Evolutionary conservation across 495 filamentous ascomycete genomes (phyloP), one percentile per base, ranked within the genome.

Genomic region (Staphylotrichum tortipilum): DNA sequence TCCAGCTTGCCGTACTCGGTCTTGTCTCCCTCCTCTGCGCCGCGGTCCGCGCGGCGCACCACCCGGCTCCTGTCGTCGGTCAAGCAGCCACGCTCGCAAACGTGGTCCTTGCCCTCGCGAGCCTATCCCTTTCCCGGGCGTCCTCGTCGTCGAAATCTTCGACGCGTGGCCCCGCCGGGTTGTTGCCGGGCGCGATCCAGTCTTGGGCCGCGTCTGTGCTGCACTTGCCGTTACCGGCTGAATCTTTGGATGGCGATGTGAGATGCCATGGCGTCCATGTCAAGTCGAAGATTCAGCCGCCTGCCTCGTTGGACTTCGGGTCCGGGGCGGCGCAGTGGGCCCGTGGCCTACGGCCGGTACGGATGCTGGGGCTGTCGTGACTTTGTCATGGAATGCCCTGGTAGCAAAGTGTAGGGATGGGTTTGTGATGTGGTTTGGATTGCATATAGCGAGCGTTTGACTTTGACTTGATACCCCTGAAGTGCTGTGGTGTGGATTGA

Each of bases 21-120:
- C 62, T 67, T 64, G 62, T 67, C 53, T 63, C 64, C 34, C 22
- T 59, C 47, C 35, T 53, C 58, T 67, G 50, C 47, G 59, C 40
- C 31, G 19, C 14, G 38, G 45, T 18, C 29, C 56, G 53, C 50
- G 45, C n/a, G 28, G 42, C 55, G 15, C 53, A 33, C 35, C 23
- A n/a, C n/a, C n/a, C n/a, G n/a, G n/a, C n/a, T n/a, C n/a, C n/a
- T n/a, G n/a, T n/a, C n/a, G n/a, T n/a, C n/a, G n/a, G n/a, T n/a
- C n/a, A n/a, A n/a, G n/a, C n/a, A n/a, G n/a, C 47, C 34, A 55
- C 41, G 33, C 38, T 41, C 29, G 28, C 52, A 19, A 57, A 55
- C 53, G 46, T n/a, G n/a, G n/a, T 45, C 3, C 49, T 63, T 34
- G 38, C 51, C 53, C 46, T 55, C 37, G 53, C 52, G 26, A 54